Evolutionary conservation across 805 yeast genomes (phyloP), one percentile per base, ranked within the genome.

Genomic region (Metschnikowia amazonensis): DNA sequence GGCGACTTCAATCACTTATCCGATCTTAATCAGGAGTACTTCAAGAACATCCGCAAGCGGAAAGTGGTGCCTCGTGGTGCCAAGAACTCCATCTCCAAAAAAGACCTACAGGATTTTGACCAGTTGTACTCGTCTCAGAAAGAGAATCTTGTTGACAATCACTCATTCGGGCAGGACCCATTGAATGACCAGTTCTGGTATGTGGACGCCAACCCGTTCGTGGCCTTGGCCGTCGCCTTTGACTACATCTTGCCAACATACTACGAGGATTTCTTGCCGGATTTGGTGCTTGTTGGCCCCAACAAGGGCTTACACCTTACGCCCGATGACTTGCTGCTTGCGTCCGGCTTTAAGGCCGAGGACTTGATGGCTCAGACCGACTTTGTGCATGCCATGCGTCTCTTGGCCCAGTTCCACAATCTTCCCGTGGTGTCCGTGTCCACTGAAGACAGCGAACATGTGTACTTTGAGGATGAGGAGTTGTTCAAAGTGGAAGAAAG

Each of bases 1-100:
- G 74, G 74, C 8, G 70, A 64, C 33, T 67, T 60, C 42, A 62
- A 64, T 34, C 72, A 69, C 44, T 53, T 68, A 18, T 50, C 64
- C 33, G 58, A 61, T 3, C 57, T 61, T 1, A 59, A 62, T 48
- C 72, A 67, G 47, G 56, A 57, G 9, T 66, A 65, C 48, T 64
- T 50, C 50, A 48, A 52, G 32, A 55, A 50, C 40, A 21, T 58
- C 30, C 51, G 51, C 24, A 46, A 48, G 27, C 50, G 50, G 23
- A 50, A 53, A 37, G 38, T 43, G 9, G 41, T 44, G 20, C 43
- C 59, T 16, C 42, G 50, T n/a, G 52, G 60, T 2, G 59, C 62
- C n/a, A 60, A 54, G 36, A 53, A 54, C 11, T 60, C 55, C 20
- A 39, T 62, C 14, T 28, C 46, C 20, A 27, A 39, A 13, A 36